These are phyloP conservation scores for Phytophthora litchii DNA, from an alignment of 352 stramenopile species.

Conservation along the genomic window DNA sequence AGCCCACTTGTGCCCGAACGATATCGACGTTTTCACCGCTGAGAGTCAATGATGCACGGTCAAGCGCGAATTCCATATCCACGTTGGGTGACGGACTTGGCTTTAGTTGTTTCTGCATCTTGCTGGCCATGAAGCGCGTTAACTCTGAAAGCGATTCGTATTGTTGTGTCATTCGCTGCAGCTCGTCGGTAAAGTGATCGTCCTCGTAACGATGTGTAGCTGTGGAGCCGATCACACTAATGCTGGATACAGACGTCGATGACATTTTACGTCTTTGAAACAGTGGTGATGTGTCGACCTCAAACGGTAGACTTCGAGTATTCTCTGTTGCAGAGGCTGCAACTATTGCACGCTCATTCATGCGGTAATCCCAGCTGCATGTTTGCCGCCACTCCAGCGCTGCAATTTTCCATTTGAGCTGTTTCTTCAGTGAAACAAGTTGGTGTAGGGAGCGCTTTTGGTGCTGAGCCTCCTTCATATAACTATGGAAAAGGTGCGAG, in stretches of 20 bases:
- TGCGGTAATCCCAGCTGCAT: slow-evolving; percentile 61
- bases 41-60: slow-evolving; percentile 65
- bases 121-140: slow-evolving; percentile 39
- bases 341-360: slow-evolving; percentile 48
- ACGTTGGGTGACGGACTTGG: slow-evolving; percentile 57
- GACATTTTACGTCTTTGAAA: slow-evolving; percentile 45
- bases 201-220: slow-evolving; percentile 43
- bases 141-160: slow-evolving; percentile 52
- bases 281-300: slow-evolving; percentile 55
- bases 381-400: slow-evolving; percentile 58
- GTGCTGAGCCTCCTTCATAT: slow-evolving; percentile 10
- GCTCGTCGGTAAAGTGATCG: slow-evolving; percentile 52
- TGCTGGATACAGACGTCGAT: slow-evolving; percentile 31
- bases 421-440: slow-evolving; percentile 47
- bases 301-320: slow-evolving; percentile 35
- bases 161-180: slow-evolving; percentile 51
- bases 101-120: slow-evolving; percentile 44
- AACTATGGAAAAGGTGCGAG: slow-evolving; percentile 38
- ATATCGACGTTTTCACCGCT: slow-evolving; percentile 70
- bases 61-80: slow-evolving; percentile 64
- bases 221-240: slow-evolving; percentile 43
- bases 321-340: slow-evolving; percentile 50
- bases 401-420: slow-evolving; percentile 73
- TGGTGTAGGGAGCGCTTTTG: slow-evolving; percentile 42
- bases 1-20: slow-evolving; percentile 46